Base-by-base conservation (phyloP, 2,329 filamentous ascomycete species). In the Aspergillus carbonarius region DNA sequence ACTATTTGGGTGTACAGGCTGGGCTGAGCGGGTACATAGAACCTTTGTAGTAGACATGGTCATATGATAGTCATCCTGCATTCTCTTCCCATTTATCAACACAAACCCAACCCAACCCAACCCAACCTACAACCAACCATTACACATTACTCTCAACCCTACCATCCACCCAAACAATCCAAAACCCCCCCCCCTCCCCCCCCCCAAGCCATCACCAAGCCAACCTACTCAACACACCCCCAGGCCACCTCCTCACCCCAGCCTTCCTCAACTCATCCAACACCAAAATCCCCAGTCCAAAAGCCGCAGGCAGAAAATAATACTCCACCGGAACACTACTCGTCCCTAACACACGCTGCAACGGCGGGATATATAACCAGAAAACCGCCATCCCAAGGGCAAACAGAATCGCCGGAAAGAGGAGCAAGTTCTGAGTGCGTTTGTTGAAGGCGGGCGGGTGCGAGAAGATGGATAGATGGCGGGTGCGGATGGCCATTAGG, bases 301-400 rank as follows among this genome's bases (percentile, higher is more conserved):
- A 92, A 0, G 86, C 82, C 70, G 89, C 86, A 0, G 90, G 90
- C 51, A 93, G 69, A 71, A 93, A 92, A 84, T 88, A 93, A 68
- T 92, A 80, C 72, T 89, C 89, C 0, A 86, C 85, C 0, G 89
- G 88, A 0, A 93, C 85, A 0, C 76, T 69, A 0, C 84, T 81
- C 0, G 88, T 92, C 17, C 74, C 82, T 1, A 92, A 76, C 1
- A 84, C 80, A 1, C 71, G 68, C 70, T 91, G 87, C 30, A 93
- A 78, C 3, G 80, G 77, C 0, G 88, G 87, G 1, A 89, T 83
- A 68, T 93, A 92, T 13, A 84, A 69, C 84, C 84, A 89, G 62
- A 93, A 83, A 54, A 92, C 83, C 6, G 86, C 87, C 74, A 93
- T 88, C 18, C 80, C 78, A 8, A 93, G 74, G 0, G 88, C 82